Base-by-base conservation (phyloP, 257 asterid genomes). In the Striga asiatica region DNA sequence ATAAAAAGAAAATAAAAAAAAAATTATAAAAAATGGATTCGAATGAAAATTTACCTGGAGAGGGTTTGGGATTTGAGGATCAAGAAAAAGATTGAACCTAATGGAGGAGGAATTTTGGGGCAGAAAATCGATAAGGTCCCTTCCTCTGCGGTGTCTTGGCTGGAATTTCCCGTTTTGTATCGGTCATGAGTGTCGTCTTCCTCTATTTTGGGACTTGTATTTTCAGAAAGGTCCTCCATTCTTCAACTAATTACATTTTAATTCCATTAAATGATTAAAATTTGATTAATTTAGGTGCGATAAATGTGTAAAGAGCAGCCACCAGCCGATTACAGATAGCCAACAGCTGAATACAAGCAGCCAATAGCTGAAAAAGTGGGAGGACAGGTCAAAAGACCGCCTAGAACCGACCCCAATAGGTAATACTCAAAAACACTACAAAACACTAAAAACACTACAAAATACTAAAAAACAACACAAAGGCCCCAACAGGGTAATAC, bases 51-150 rank as follows among this genome's bases (percentile, higher is more conserved):
- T 2, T 28, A 57, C 47, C 64, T 58, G 45, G 66, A 50, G 68
- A 37, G 48, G 50, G 23, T 37, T 47, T 10, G 43, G 45, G 75
- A 73, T 68, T 59, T 23, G 68, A 60, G 74, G 56, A 68, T 66
- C 74, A 59, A 50, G 39, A 16, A 43, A 53, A 32, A 47, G 43
- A 37, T 55, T 14, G 50, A 61, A 51, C 14, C 53, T 9, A 60
- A 49, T 55, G 66, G 55, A 53, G 55, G 20, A 52, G 59, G 62
- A 67, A 57, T 43, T n/a, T 50, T 42, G 71, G 69, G 57, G 69
- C 62, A 42, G 58, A 50, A 5, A 71, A 59, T 68, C 54, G 57
- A 68, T 49, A 68, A 64, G 60, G 47, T 54, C 54, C n/a, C 67
- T 37, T 37, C 49, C 27, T 50, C 65, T 58, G 64, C 41, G 52